Evolutionary conservation across 371 early-diverging fungal species (phyloP).

Genomic region (Haplosporangium sp.): DNA sequence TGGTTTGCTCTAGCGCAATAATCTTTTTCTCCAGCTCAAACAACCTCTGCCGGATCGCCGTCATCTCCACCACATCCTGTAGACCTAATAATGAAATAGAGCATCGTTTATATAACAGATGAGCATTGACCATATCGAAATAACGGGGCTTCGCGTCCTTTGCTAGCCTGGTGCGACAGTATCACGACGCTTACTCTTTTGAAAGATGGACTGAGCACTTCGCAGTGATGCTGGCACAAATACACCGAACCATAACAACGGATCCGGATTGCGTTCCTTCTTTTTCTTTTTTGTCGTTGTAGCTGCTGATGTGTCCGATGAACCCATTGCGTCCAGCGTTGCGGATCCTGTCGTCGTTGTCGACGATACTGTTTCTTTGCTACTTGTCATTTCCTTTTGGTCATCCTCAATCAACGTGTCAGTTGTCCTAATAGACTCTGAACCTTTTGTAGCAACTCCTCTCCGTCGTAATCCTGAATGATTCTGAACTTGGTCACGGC

Average conservation of each 20-base stretch:
- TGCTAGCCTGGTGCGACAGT: too few relatives aligned
- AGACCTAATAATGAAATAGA: conserved; percentile 18
- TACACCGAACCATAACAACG: conserved; percentile 52
- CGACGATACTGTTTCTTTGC: not conserved
- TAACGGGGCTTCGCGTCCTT: not conserved
- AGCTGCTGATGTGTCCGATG: not conserved
- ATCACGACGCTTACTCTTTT: conserved; percentile 18
- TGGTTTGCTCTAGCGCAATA: conserved; percentile 10
- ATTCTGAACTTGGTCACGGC: not conserved
- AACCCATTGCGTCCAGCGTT: too few relatives aligned
- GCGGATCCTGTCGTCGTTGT: not conserved
- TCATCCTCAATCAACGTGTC: not conserved
- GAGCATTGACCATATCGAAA: not conserved
- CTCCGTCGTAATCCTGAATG: conserved; percentile 30
- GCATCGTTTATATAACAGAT: not conserved
- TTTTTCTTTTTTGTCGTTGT: conserved; percentile 24
- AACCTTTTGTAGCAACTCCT: conserved; percentile 6
- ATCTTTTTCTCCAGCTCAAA: conserved; percentile 25
- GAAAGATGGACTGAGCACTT: conserved; percentile 36
- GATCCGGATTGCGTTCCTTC: conserved; percentile 41
- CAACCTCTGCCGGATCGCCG: conserved; percentile 27
- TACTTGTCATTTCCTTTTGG: conserved; percentile 2
- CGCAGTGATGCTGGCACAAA: conserved; percentile 47
- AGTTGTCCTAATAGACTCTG: not conserved
- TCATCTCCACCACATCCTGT: conserved; percentile 39